Percentiles rank a stretch among this genome's conserved stretches.
Conservation (phyloP, 2,329 filamentous ascomycete genomes). For the Calonectria crousiana region DNA sequence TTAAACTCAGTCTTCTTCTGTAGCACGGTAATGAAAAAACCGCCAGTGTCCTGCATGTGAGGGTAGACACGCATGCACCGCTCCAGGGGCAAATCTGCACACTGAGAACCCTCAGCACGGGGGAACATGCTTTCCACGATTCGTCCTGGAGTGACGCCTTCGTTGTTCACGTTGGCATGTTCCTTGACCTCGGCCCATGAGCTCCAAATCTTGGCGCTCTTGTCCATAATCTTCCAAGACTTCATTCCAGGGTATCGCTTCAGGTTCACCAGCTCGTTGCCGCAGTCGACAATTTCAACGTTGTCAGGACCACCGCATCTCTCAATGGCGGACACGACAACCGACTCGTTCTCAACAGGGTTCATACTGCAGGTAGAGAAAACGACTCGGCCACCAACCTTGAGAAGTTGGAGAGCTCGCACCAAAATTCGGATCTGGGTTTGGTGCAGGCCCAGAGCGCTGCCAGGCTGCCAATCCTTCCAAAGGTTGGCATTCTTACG, state of each 20-base stretch:
- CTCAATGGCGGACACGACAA: constrained; percentile 88
- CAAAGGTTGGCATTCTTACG: constrained; percentile 95
- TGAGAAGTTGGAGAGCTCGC: constrained; percentile 93
- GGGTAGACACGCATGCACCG: constrained; percentile 95
- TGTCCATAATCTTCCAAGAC: constrained; percentile 93
- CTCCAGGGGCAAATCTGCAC: constrained; percentile 80
- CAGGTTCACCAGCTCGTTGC: constrained; percentile 79
- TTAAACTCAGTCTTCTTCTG: constrained; percentile 92
- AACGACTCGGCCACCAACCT: constrained; percentile 92
- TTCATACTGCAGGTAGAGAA: constrained; percentile 99
- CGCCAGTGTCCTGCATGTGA: constrained; percentile 95
- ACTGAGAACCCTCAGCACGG: constrained; percentile 63
- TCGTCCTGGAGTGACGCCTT: constrained; percentile 70
- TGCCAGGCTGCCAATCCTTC: constrained; percentile 93
- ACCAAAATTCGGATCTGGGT: constrained; percentile 93
- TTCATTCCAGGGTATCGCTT: constrained; percentile 83
- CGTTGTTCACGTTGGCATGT: constrained; percentile 70
- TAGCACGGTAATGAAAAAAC: constrained; percentile 96
- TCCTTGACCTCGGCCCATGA: constrained; percentile 86
- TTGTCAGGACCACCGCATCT: constrained; percentile 87
- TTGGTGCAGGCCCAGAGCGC: constrained; percentile 85
- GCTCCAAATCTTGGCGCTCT: constrained; percentile 81
- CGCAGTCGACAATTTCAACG: constrained; percentile 88
- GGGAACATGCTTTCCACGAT: constrained; percentile 89
- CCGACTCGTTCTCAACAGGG: constrained; percentile 95